Evolutionary conservation across 306 rosid species (phyloP).

Genomic region (Quercus gilva): DNA sequence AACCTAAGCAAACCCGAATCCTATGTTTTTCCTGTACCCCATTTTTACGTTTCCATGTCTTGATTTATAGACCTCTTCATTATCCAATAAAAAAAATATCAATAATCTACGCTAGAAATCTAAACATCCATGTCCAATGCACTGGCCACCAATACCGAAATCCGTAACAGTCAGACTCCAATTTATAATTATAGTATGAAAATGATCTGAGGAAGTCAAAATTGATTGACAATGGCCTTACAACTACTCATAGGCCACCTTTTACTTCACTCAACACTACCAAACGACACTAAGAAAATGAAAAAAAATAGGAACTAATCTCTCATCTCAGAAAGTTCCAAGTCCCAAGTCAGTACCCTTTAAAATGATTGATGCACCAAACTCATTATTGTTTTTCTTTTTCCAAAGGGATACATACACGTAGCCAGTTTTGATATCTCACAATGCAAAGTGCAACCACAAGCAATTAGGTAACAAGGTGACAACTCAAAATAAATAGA

Average conservation of each 20-base stretch:
- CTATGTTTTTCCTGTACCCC: background rate
- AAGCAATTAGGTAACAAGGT: slow-evolving; percentile 36
- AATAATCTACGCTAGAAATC: too few relatives aligned
- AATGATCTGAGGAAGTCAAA: slow-evolving; percentile 11
- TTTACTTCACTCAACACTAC: slow-evolving; percentile 54
- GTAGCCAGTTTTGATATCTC: slow-evolving; percentile 4
- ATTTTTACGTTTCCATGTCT: background rate
- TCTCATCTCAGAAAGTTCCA: background rate
- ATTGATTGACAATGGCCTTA: slow-evolving; percentile 37
- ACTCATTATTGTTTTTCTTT: background rate
- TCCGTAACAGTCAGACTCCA: background rate
- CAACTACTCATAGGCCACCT: slow-evolving; percentile 47
- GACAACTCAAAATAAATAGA: slow-evolving; percentile 16
- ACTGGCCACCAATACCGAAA: background rate
- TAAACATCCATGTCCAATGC: background rate
- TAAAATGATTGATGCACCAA: slow-evolving; percentile 32
- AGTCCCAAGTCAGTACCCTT: slow-evolving; percentile 36
- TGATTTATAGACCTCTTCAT: too few relatives aligned
- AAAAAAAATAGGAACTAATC: slow-evolving; percentile 12
- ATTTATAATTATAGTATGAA: background rate
- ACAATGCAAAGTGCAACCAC: slow-evolving; percentile 19
- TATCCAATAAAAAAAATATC: too few relatives aligned
- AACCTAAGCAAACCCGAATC: too few relatives aligned
- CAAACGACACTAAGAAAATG: slow-evolving; percentile 28
- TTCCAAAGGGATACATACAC: slow-evolving; percentile 5